A percentile compares a stretch with the other conserved stretches of the same genome.
These are phyloP conservation scores for Grifola frondosa DNA, from an alignment of 1,284 basidiomycete genomes.

Conservation along the genomic window DNA sequence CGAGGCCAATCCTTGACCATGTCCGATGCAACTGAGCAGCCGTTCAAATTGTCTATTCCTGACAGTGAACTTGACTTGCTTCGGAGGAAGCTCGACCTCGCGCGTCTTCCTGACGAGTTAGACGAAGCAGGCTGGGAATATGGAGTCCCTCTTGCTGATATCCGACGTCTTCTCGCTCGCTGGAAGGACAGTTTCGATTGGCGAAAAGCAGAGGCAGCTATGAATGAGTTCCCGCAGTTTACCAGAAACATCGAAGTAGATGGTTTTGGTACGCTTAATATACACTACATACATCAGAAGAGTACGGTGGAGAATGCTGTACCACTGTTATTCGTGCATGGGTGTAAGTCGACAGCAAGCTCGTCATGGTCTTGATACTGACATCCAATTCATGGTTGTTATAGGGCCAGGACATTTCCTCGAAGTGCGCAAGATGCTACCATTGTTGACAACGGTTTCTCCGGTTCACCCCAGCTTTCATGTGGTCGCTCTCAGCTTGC, in stretches of 20 bases:
- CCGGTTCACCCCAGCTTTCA: slow-evolving; percentile 32
- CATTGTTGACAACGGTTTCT: slow-evolving; percentile 8
- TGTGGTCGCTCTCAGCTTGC: slow-evolving; percentile 39
- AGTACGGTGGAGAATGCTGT: slow-evolving; percentile 38
- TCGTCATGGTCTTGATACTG: background rate
- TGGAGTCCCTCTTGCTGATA: slow-evolving; percentile 39
- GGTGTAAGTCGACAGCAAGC: slow-evolving; percentile 35
- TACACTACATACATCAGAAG: slow-evolving; percentile 46
- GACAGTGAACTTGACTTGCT: slow-evolving; percentile 19
- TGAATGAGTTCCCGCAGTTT: slow-evolving; percentile 47
- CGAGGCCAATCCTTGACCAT: too few species aligned
- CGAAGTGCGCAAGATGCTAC: slow-evolving; percentile 29
- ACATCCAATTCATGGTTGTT: too few species aligned
- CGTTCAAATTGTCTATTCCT: slow-evolving; percentile 19
- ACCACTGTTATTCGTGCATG: slow-evolving; percentile 48
- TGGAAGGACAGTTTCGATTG: slow-evolving; percentile 47
- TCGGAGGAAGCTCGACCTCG: slow-evolving; percentile 19
- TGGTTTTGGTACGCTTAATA: slow-evolving; percentile 36
- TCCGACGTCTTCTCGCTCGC: slow-evolving; percentile 37
- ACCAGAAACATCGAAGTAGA: slow-evolving; percentile 41
- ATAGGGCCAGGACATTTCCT: slow-evolving; percentile 39
- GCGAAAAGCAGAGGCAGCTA: slow-evolving; percentile 37
- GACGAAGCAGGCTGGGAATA: slow-evolving; percentile 38
- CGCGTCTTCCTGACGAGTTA: slow-evolving; percentile 43
- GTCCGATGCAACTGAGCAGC: slow-evolving; percentile 16